These are phyloP conservation scores for Ustilago xerochloae DNA, from an alignment of 1,284 basidiomycete genomes.

Conservation along the genomic window DNA sequence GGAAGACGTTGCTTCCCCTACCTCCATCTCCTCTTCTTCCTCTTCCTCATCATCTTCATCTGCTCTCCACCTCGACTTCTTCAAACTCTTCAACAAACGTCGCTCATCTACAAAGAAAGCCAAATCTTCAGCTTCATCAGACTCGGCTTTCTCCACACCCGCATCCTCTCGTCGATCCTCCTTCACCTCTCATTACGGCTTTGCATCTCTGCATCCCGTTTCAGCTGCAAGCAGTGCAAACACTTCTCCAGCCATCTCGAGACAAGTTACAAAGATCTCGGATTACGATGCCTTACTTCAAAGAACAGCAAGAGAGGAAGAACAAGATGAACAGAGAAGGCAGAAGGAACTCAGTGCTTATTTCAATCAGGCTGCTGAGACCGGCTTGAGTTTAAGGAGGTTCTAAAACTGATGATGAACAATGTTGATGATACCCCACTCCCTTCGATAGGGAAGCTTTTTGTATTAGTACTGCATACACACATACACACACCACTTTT, in stretches of 20 bases:
- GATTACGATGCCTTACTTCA: slow-evolving; percentile 40
- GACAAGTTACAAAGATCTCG: slow-evolving; percentile 32
- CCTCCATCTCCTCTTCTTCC: not conserved
- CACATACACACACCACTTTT: slow-evolving; percentile 14
- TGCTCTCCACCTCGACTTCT: slow-evolving; percentile 20
- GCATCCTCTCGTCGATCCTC: slow-evolving; percentile 33
- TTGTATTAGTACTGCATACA: slow-evolving; percentile 17
- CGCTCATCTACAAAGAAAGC: slow-evolving; percentile 1
- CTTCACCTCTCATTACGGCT: slow-evolving; percentile 24
- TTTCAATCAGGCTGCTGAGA: slow-evolving; percentile 29
- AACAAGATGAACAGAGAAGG: slow-evolving; percentile 26
- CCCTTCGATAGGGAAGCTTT: not conserved
- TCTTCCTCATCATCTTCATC: slow-evolving; percentile 1
- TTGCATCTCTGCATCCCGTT: slow-evolving; percentile 19
- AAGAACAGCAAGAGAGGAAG: slow-evolving; percentile 18
- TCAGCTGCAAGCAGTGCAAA: slow-evolving; percentile 38
- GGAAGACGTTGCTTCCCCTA: slow-evolving; percentile 15
- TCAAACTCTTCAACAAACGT: slow-evolving; percentile 22
- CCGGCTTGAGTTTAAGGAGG: slow-evolving; percentile 28
- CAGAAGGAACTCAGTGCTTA: slow-evolving; percentile 30
- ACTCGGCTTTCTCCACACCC: slow-evolving; percentile 39
- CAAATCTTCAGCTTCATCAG: slow-evolving; percentile 22
- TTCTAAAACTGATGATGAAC: slow-evolving; percentile 6
- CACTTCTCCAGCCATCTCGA: slow-evolving; percentile 37
- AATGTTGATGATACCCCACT: slow-evolving; percentile 9